These are phyloP conservation scores for Coleophoma eucalyptorum DNA, from an alignment of 2,329 filamentous ascomycete genomes.

Conservation along the genomic window DNA sequence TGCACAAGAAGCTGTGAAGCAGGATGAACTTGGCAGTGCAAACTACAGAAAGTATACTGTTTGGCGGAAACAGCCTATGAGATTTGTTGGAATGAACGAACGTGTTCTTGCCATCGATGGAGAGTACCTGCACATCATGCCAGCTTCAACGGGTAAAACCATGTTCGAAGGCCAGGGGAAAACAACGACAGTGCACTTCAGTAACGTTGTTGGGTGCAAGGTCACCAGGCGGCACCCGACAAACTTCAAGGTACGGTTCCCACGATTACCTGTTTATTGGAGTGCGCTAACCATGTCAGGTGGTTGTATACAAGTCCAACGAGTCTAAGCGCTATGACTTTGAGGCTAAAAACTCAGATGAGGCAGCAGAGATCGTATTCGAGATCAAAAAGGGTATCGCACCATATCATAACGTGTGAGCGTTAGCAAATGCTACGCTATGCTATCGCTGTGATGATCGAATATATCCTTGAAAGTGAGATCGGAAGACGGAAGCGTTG, in stretches of 20 bases:
- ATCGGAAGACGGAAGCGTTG: too few species aligned
- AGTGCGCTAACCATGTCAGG: slow-evolving; percentile 30
- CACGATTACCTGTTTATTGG: too few species aligned
- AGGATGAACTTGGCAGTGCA: slow-evolving; percentile 52
- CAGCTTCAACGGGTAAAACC: slow-evolving; percentile 62
- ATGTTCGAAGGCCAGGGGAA: slow-evolving; percentile 62
- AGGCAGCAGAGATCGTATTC: slow-evolving; percentile 74
- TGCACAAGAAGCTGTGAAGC: slow-evolving; percentile 57
- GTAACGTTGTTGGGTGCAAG: slow-evolving; percentile 78
- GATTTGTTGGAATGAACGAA: slow-evolving; percentile 72
- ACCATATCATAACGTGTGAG: slow-evolving; percentile 43
- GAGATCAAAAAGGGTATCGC: slow-evolving; percentile 76
- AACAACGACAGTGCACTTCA: slow-evolving; percentile 79
- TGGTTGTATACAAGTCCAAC: slow-evolving; percentile 69
- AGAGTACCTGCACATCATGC: slow-evolving; percentile 84
- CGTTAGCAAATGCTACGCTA: too few species aligned
- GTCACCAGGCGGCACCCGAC: slow-evolving; percentile 76
- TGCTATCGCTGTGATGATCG: too few species aligned
- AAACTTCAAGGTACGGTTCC: slow-evolving; percentile 64
- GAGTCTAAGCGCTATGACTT: slow-evolving; percentile 84
- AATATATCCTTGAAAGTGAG: too few species aligned
- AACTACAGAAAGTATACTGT: slow-evolving; percentile 76
- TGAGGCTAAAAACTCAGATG: slow-evolving; percentile 67
- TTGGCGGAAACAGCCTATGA: slow-evolving; percentile 78
- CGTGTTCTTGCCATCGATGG: slow-evolving; percentile 76